These are phyloP conservation scores for Russula abietina DNA, from an alignment of 768 basidiomycete genomes.

Conservation along the genomic window DNA sequence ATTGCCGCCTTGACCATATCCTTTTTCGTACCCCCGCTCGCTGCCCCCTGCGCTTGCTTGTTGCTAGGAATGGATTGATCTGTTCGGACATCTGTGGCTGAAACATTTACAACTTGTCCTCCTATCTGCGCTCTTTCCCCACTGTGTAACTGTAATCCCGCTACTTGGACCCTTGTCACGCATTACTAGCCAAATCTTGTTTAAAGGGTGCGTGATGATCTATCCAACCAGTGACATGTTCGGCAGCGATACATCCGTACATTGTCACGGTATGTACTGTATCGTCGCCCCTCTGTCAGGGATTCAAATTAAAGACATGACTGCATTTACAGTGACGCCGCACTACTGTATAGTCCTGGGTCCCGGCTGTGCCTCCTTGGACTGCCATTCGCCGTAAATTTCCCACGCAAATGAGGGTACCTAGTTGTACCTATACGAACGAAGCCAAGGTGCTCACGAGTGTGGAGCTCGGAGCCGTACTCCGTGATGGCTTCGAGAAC, in stretches of 20 bases:
- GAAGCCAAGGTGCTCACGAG: background rate
- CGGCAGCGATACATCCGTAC: background rate
- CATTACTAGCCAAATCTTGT: background rate
- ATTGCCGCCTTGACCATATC: conserved; percentile 6
- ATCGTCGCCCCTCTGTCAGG: background rate
- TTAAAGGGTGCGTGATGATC: background rate
- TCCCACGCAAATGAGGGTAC: background rate
- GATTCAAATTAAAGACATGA: background rate
- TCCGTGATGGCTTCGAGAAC: background rate
- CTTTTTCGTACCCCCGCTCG: background rate
- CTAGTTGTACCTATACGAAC: background rate
- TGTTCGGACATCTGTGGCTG: conserved; percentile 6
- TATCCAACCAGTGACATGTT: background rate
- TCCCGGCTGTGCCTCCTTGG: background rate
- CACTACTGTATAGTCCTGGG: background rate
- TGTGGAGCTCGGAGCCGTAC: background rate
- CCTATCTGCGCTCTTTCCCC: background rate
- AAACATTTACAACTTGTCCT: background rate
- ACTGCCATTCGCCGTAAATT: background rate
- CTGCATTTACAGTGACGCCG: background rate
- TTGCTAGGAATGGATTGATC: background rate
- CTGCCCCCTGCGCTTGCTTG: background rate
- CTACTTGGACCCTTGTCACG: background rate
- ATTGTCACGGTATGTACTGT: background rate
- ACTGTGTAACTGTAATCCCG: background rate